phyloP scores from a whole-genome alignment of 2,329 filamentous ascomycete species.

The Septoria petroselini region DNA sequence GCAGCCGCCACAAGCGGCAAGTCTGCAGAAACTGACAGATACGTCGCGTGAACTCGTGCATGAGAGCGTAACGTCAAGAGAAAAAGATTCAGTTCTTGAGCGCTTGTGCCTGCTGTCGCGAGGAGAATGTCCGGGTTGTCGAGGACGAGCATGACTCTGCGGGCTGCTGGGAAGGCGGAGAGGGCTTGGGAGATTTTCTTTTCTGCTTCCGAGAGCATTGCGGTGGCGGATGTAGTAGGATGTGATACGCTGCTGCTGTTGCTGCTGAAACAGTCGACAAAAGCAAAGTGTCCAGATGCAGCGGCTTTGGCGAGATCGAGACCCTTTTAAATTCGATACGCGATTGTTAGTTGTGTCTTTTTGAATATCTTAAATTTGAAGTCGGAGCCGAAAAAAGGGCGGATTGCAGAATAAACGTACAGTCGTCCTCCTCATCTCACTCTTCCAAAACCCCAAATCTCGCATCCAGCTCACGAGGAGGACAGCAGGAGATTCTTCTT shows the following conservation, averaged over 20 bases:
- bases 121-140: conserved; percentile 47
- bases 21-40: conserved; percentile 71
- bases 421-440: conserved; percentile 48
- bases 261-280: conserved; percentile 67
- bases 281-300: conserved; percentile 61
- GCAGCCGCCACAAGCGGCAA: conserved; percentile 60
- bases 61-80: conserved; percentile 32
- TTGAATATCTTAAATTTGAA: not conserved
- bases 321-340: conserved; percentile 51
- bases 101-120: conserved; percentile 33
- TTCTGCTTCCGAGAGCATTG: not conserved
- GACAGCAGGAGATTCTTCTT: conserved; percentile 45
- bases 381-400: no score
- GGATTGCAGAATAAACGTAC: no score
- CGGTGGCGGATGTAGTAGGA: conserved; percentile 12
- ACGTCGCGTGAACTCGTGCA: conserved; percentile 55
- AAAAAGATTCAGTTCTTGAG: conserved; percentile 33
- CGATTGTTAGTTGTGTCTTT: no score
- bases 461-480: conserved; percentile 81
- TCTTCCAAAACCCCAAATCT: conserved; percentile 74
- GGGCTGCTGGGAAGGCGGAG: not conserved
- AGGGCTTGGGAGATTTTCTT: not conserved
- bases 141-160: conserved; percentile 44
- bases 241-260: no score
- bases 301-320: conserved; percentile 64